A percentile compares a stretch with the other conserved stretches of the same genome.
Evolutionary conservation across 768 basidiomycete genomes (phyloP).

Genomic region (Fistulinella prunicolor): DNA sequence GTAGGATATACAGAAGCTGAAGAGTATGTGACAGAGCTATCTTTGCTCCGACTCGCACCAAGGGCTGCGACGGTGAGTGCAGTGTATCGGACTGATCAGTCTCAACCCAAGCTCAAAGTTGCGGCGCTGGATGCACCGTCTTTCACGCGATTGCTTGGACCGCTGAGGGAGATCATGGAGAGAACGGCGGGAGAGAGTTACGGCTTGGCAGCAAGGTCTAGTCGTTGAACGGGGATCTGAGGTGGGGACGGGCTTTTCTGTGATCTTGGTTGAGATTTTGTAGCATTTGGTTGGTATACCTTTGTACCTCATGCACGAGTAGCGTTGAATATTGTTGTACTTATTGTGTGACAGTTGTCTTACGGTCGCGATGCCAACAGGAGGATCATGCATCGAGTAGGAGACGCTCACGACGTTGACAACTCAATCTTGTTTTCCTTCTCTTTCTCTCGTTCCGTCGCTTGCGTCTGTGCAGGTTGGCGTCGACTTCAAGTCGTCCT

Average conservation of each 20-base stretch:
- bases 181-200: slow-evolving; percentile 81
- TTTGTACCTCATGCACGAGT: slow-evolving; percentile 3
- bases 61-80: slow-evolving; percentile 98
- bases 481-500: background rate
- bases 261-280: slow-evolving; percentile 3
- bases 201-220: slow-evolving; percentile 34
- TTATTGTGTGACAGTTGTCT: background rate
- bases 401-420: no score
- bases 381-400: no score
- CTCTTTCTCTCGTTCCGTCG: background rate
- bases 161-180: slow-evolving; percentile 90
- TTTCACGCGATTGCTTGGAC: slow-evolving; percentile 91
- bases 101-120: slow-evolving; percentile 75
- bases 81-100: slow-evolving; percentile 41
- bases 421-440: background rate
- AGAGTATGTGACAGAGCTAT: slow-evolving; percentile 62
- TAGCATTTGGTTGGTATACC: slow-evolving; percentile 10
- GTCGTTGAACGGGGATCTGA: slow-evolving; percentile 27
- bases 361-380: slow-evolving; percentile 37
- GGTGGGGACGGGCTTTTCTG: background rate
- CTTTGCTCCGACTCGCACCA: slow-evolving; percentile 82
- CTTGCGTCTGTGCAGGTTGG: background rate
- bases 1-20: slow-evolving; percentile 6
- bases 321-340: slow-evolving; percentile 1
- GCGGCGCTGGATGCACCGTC: slow-evolving; percentile 91